Base-by-base conservation (phyloP, 2,329 filamentous ascomycete species). In the Fusarium buharicum region DNA sequence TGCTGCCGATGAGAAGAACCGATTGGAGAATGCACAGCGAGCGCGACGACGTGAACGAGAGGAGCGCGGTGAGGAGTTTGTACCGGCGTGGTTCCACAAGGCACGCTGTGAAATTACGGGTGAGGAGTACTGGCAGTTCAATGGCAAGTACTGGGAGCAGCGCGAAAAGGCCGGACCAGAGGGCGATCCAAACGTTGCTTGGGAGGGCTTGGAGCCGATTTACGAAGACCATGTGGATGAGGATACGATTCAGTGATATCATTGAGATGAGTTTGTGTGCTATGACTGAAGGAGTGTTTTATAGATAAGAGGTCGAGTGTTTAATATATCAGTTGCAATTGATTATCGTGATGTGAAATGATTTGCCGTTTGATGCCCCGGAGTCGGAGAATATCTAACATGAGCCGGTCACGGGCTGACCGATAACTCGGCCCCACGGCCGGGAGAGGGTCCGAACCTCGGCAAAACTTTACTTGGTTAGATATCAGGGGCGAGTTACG, bases 1-100 rank as follows among this genome's bases (percentile, higher is more conserved):
- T 57, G 95, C 95, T 2, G 95, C 94, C 0, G 86, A 85, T 6
- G 95, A 99, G 81, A 99, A 99, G 85, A 95, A 94, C 72, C 84
- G 95, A 2, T 86, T 99, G 0, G 95, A 99, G 76, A 91, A 97
- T 79, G 93, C 89, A 64, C 95, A 99, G 81, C 84, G 95, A 57
- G 87, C 89, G 10, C 88, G 89, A 55, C 81, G 95, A 59, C 80
- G 91, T 50, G 79, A 83, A 55, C 83, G 93, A 20, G 94, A 99
- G 77, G 83, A 84, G 27, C 84, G 78, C 3, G 95, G 95, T 4
- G 90, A 96, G 62, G 88, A 94, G 59, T 98, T 95, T 72, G 77
- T 78, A 36, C 92, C 95, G 0, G 87, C 89, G 41, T 99, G 94
- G 93, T 99, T 99, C 75, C 79, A 73, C 34, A 91, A 90, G 78